Conservation (phyloP, 2,329 filamentous ascomycete genomes). For the Madurella mycetomatis region DNA sequence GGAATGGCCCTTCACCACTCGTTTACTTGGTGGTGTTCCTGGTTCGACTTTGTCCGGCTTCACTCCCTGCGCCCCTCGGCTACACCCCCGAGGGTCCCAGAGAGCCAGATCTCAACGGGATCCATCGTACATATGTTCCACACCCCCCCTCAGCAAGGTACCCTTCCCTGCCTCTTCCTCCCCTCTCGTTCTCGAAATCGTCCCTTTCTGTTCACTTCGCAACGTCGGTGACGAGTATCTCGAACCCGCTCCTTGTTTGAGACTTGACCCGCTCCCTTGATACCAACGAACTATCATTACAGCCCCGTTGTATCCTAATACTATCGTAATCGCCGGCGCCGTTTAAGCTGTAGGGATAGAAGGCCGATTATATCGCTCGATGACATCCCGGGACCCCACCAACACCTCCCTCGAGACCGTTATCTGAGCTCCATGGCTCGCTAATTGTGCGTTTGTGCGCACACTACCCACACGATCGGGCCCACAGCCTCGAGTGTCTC, state of each 20-base stretch:
- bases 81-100: background rate
- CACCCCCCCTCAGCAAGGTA: slow-evolving; percentile 12
- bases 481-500: too few species aligned
- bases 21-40: background rate
- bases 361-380: background rate
- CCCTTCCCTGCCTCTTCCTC: slow-evolving; percentile 7
- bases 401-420: background rate
- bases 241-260: slow-evolving; percentile 24
- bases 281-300: slow-evolving; percentile 13
- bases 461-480: background rate
- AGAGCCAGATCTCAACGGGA: slow-evolving; percentile 17
- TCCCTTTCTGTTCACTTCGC: slow-evolving; percentile 7
- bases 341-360: too few species aligned
- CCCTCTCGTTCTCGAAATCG: background rate
- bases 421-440: slow-evolving; percentile 15
- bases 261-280: slow-evolving; percentile 7
- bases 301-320: slow-evolving; percentile 2
- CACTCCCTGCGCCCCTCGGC: background rate
- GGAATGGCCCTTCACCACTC: slow-evolving; percentile 10
- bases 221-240: slow-evolving; percentile 8
- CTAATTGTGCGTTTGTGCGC: slow-evolving; percentile 4
- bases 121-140: slow-evolving; percentile 23
- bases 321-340: background rate
- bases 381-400: background rate
- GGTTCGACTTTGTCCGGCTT: background rate